Base-by-base conservation (phyloP, 306 rosid species). In the Benincasa hispida region DNA sequence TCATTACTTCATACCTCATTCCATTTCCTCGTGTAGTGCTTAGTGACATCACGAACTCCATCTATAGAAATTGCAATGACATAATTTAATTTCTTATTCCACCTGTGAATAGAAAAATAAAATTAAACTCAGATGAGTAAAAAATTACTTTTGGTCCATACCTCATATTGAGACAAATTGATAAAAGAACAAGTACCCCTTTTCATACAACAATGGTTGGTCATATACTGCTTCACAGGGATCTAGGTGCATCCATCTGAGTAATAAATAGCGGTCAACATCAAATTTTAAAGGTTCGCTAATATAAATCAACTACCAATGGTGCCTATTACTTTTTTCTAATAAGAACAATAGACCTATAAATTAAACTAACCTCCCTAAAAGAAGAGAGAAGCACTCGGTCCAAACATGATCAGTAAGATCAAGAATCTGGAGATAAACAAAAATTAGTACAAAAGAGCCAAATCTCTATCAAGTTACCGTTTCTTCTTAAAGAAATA, bases 201-300 rank as follows among this genome's bases (percentile, higher is more conserved):
- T 90, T 83, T 94, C 98, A 82, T 94, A 94, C 87, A 94, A 87
- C 79, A 91, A 83, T 56, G 98, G 98, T 76, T 70, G 87, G 83
- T 94, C 97, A 82, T 85, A 90, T 73, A 88, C 86, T 84, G 87
- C 91, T 77, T 91, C 98, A 80, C 98, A 91, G 18, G 97, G 96
- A 79, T 94, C 98, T 55, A 94, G 96, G 89, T 94, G 98, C 91
- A 94, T 86, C 97, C 97, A 94, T 86, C 98, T 94, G 86, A 54
- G 82, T 77, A 84, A 85, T 59, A 80, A 45, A 79, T 61, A 68
- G 66, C 58, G 78, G 75, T 77, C 79, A 84, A 75, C 57, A 85
- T 45, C 63, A 72, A 77, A 80, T 74, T 77, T 22, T 55, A 27
- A 75, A 2, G 39, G n/a, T 74, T 17, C 25, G 45, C 18, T 63